These are phyloP conservation scores for Chrysopogon serrulatus DNA, from an alignment of 176 grass and related monocot species.

Conservation along the genomic window DNA sequence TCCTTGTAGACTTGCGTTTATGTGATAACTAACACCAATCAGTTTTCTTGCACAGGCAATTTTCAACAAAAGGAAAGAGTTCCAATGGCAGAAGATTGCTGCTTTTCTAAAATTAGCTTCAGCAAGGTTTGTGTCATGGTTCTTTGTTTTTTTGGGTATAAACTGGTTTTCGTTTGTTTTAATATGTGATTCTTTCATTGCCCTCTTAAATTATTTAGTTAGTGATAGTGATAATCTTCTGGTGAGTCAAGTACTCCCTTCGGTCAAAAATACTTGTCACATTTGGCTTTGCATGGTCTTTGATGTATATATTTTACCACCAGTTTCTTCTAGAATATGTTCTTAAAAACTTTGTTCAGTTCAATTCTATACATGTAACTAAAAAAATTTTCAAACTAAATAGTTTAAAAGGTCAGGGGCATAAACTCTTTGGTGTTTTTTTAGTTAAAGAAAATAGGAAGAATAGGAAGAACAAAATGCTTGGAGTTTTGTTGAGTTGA, in stretches of 20 bases:
- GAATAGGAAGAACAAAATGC: background rate
- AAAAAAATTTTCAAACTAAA: background rate
- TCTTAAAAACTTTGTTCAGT: background rate
- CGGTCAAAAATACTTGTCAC: background rate
- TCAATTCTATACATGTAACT: background rate
- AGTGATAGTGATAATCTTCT: background rate
- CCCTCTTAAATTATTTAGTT: background rate
- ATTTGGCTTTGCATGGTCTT: background rate
- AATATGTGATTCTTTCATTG: background rate
- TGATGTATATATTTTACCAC: background rate
- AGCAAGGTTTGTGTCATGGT: constrained; percentile 33
- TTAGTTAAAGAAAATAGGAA: background rate
- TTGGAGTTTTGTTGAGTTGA: background rate
- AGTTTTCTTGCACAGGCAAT: constrained; percentile 32
- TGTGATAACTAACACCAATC: background rate
- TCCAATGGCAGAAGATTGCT: constrained; percentile 61
- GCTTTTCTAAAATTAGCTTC: constrained; percentile 51
- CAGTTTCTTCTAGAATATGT: background rate
- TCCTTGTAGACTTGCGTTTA: background rate
- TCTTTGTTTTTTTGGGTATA: background rate
- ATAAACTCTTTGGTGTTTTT: background rate
- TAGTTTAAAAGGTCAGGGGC: background rate
- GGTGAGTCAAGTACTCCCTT: background rate
- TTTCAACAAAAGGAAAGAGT: constrained; percentile 68
- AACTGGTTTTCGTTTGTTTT: background rate